These are phyloP conservation scores for Harrya chromipes DNA, from an alignment of 768 basidiomycete species.

Conservation along the genomic window DNA sequence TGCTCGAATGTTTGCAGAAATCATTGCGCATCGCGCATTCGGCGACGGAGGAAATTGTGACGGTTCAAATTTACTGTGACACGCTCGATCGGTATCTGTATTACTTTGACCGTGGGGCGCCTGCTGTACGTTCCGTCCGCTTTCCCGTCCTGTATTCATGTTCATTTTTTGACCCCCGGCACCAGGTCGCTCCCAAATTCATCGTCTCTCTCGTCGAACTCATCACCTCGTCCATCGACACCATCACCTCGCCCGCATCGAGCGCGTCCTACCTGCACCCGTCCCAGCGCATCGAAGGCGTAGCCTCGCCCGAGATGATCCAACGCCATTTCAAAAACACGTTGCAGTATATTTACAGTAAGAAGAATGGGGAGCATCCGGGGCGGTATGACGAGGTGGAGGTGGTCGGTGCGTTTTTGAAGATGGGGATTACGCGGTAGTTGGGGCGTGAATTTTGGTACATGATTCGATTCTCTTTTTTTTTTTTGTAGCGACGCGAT, in stretches of 20 bases:
- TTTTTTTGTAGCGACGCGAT: too few relatives aligned
- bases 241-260: conserved; percentile 63
- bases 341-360: not conserved
- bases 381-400: conserved; percentile 83
- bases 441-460: too few relatives aligned
- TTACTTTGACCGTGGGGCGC: conserved; percentile 91
- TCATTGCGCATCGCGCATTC: conserved; percentile 94
- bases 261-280: conserved; percentile 69
- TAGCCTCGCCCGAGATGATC: conserved; percentile 93
- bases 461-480: too few relatives aligned
- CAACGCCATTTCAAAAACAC: conserved; percentile 85
- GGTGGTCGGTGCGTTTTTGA: conserved; percentile 80
- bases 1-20: conserved; percentile 96
- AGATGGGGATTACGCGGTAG: conserved; percentile 78
- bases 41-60: conserved; percentile 95
- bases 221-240: conserved; percentile 92
- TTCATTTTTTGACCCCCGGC: not conserved
- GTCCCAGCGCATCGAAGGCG: conserved; percentile 86
- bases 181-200: conserved; percentile 89
- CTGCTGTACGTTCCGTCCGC: conserved; percentile 63
- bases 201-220: conserved; percentile 95
- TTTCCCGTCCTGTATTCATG: not conserved
- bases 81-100: conserved; percentile 95
- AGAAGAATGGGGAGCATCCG: conserved; percentile 8
- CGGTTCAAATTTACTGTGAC: conserved; percentile 93